Conservation (phyloP, 2,329 filamentous ascomycete species). For the Aspergillus luchuensis region DNA sequence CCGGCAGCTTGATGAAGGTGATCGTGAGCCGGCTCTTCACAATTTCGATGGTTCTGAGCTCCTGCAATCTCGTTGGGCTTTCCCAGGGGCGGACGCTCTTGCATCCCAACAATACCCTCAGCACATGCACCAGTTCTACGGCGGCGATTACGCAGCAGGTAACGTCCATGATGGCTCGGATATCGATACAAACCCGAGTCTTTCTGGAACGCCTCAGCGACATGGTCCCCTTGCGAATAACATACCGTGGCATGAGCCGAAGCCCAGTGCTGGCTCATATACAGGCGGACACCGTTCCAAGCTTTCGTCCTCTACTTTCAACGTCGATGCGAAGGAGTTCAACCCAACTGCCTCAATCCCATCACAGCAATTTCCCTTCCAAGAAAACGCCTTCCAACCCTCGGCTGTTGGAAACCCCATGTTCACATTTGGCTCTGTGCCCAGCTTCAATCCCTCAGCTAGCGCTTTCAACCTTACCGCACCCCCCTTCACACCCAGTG, state of each 20-base stretch:
- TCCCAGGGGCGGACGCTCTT: conserved; percentile 35
- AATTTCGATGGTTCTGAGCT: conserved; percentile 32
- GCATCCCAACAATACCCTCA: conserved; percentile 28
- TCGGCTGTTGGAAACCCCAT: conserved; percentile 29
- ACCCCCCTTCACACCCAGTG: conserved; percentile 67
- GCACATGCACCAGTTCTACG: conserved; percentile 39
- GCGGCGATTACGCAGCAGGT: conserved; percentile 34
- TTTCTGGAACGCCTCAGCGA: conserved; percentile 63
- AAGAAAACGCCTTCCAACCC: conserved; percentile 47
- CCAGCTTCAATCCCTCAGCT: conserved; percentile 33
- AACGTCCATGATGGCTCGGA: conserved; percentile 60
- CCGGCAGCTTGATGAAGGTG: conserved; percentile 75
- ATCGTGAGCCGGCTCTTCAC: conserved; percentile 48
- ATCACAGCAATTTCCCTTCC: conserved; percentile 48
- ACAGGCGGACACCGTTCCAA: conserved; percentile 65
- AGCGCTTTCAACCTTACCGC: conserved; percentile 69
- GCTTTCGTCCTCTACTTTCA: conserved; percentile 74
- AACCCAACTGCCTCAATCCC: conserved; percentile 59
- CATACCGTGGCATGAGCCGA: conserved; percentile 37
- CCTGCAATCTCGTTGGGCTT: conserved; percentile 41
- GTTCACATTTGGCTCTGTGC: conserved; percentile 34
- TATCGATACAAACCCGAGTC: conserved; percentile 73
- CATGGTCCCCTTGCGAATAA: conserved; percentile 33
- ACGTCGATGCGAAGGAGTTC: conserved; percentile 87
- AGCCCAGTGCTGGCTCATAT: conserved; percentile 37